Percentiles rank a stretch among this genome's conserved stretches.
Evolutionary conservation across 2,329 filamentous ascomycete species (phyloP).

Genomic region (Cladorrhinum sp.): DNA sequence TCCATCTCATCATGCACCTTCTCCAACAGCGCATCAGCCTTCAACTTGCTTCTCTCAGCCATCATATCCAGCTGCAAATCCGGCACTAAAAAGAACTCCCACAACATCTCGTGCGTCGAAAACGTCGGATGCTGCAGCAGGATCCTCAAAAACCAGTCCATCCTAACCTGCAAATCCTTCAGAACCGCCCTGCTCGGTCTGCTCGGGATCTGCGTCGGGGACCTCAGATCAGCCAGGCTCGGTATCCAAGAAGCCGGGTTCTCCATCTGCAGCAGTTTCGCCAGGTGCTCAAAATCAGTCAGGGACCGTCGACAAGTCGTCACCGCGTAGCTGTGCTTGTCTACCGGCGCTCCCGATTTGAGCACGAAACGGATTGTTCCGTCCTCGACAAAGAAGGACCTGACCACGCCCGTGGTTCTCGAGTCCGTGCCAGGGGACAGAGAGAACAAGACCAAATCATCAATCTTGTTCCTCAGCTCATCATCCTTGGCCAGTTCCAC

Average conservation of each 20-base stretch:
- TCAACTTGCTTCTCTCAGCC: conserved; percentile 80
- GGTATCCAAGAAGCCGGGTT: conserved; percentile 96
- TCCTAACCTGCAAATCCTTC: conserved; percentile 79
- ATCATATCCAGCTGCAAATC: conserved; percentile 90
- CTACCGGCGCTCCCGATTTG: conserved; percentile 87
- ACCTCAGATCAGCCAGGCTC: conserved; percentile 70
- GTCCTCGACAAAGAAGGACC: conserved; percentile 96
- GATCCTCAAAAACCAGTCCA: conserved; percentile 85
- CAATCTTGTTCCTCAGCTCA: conserved; percentile 92
- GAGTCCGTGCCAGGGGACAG: conserved; percentile 68
- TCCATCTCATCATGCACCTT: conserved; percentile 86
- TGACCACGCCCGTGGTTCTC: conserved; percentile 86
- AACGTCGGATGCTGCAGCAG: conserved; percentile 89
- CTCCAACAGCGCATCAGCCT: conserved; percentile 78
- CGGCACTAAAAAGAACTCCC: conserved; percentile 97
- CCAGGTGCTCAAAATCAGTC: conserved; percentile 86
- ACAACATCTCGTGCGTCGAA: conserved; percentile 92
- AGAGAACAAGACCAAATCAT: conserved; percentile 84
- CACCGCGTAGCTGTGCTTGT: conserved; percentile 80
- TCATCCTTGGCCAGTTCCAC: conserved; percentile 98
- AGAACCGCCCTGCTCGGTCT: conserved; percentile 84
- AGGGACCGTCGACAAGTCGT: conserved; percentile 89
- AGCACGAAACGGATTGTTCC: conserved; percentile 88
- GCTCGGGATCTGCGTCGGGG: conserved; percentile 89
- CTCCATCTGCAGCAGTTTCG: conserved; percentile 77